Conservation (phyloP, 2,329 filamentous ascomycete genomes). For the Xylaria sp. region DNA sequence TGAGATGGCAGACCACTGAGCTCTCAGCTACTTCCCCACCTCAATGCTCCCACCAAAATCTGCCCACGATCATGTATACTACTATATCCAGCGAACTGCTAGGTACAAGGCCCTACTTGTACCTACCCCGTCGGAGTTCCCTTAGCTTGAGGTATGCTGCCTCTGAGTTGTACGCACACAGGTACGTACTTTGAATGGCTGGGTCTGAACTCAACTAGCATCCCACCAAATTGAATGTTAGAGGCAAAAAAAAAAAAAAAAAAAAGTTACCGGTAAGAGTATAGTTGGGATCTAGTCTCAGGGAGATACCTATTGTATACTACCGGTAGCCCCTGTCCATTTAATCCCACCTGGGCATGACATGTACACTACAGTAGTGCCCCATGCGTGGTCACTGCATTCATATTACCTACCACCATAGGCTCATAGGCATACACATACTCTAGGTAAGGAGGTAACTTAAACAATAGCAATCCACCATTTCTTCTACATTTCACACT, state of each 20-base stretch:
- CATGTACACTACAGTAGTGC: conserved; percentile 1
- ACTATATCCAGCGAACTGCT: too few species aligned
- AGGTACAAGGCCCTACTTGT: not conserved
- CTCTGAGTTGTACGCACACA: not conserved
- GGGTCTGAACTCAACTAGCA: not conserved
- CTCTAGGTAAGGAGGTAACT: conserved; percentile 15
- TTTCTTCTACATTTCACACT: conserved; percentile 15
- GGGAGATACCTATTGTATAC: too few species aligned
- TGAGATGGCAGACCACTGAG: not conserved
- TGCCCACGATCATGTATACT: not conserved
- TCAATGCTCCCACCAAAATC: conserved; percentile 13
- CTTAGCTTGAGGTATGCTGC: conserved; percentile 1
- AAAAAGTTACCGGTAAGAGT: not conserved
- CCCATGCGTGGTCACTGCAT: conserved; percentile 8
- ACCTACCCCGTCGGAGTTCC: not conserved
- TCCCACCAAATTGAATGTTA: conserved; percentile 10
- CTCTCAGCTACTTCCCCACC: conserved; percentile 11
- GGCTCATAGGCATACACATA: too few species aligned
- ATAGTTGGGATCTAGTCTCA: conserved; percentile 2
- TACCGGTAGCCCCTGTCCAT: not conserved
- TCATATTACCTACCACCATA: too few species aligned
- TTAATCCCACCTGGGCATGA: conserved; percentile 9
- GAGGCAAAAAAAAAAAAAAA: not conserved
- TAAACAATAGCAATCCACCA: conserved; percentile 18
- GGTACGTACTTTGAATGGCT: not conserved